Percentiles rank a stretch among this genome's conserved stretches.
These are phyloP conservation scores for Geotrichum australiense DNA, from an alignment of 1,139 yeast species.

Conservation along the genomic window DNA sequence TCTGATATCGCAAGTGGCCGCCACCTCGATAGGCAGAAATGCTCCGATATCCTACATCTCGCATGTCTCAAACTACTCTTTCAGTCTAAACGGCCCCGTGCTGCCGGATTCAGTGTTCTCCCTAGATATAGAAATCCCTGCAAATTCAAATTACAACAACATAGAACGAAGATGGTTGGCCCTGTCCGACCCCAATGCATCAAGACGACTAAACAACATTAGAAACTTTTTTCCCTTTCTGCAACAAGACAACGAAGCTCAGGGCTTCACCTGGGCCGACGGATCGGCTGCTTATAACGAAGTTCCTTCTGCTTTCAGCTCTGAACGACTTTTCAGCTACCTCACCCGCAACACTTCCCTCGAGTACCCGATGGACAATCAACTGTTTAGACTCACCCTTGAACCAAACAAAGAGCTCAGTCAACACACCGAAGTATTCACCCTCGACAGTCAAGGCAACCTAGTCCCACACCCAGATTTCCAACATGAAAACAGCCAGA, in stretches of 20 bases:
- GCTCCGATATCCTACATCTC: constrained; percentile 25
- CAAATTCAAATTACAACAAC: constrained; percentile 25
- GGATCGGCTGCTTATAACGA: neutral
- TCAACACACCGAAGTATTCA: constrained; percentile 17
- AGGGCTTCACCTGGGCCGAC: neutral
- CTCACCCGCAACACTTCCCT: constrained; percentile 26
- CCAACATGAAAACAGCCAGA: constrained; percentile 1
- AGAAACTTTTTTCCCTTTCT: constrained; percentile 7
- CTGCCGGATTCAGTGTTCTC: constrained; percentile 20
- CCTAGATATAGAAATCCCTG: constrained; percentile 24
- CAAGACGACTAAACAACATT: constrained; percentile 9
- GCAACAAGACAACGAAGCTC: neutral
- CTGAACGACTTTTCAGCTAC: constrained; percentile 26
- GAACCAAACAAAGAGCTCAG: constrained; percentile 22
- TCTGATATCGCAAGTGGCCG: constrained; percentile 1
- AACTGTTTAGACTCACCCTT: constrained; percentile 28
- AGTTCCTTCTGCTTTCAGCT: constrained; percentile 11
- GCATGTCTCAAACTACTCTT: constrained; percentile 20
- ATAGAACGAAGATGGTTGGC: constrained; percentile 31
- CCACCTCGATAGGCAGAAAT: constrained; percentile 13
- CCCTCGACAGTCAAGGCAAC: constrained; percentile 22
- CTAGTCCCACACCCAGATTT: constrained; percentile 25
- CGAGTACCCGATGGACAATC: constrained; percentile 27
- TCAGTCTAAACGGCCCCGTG: constrained; percentile 13
- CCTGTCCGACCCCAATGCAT: constrained; percentile 28